Conservation (phyloP, 306 rosid genomes). For the Fragaria ananassa region DNA sequence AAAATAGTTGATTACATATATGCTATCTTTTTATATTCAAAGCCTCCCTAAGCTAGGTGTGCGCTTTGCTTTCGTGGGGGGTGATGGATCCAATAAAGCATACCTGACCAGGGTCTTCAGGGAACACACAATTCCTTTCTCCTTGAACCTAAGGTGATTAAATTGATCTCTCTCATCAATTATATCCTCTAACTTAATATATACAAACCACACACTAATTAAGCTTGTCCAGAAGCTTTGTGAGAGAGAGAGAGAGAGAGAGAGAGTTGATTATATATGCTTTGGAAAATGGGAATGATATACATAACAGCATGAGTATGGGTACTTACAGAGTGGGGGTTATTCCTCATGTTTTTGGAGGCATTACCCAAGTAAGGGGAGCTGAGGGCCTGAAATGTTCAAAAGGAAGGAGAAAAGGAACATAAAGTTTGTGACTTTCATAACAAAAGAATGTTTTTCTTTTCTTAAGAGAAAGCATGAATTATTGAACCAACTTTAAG, state of each 20-base stretch:
- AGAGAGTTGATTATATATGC: background rate
- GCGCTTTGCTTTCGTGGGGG: constrained; percentile 26
- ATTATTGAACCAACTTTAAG: constrained; percentile 36
- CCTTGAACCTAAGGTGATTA: constrained; percentile 25
- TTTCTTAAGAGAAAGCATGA: constrained; percentile 25
- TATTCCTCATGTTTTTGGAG: constrained; percentile 55
- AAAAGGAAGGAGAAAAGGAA: constrained; percentile 15
- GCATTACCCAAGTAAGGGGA: constrained; percentile 67
- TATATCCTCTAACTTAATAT: background rate
- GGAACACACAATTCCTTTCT: constrained; percentile 31
- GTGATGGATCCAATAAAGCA: constrained; percentile 55
- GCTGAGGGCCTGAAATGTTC: constrained; percentile 66
- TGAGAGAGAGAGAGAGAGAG: background rate
- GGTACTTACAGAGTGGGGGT: constrained; percentile 48
- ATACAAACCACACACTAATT: background rate
- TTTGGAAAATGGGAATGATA: constrained; percentile 34
- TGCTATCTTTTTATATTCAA: constrained; percentile 22
- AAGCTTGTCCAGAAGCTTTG: background rate
- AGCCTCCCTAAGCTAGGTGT: constrained; percentile 10
- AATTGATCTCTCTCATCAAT: constrained; percentile 25
- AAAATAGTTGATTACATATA: constrained; percentile 15
- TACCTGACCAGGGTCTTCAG: constrained; percentile 45
- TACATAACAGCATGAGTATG: background rate
- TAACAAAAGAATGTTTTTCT: constrained; percentile 33
- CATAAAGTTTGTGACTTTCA: constrained; percentile 35